These are phyloP conservation scores for Diddensiella santjacobensis DNA, from an alignment of 805 yeast species.

Conservation along the genomic window DNA sequence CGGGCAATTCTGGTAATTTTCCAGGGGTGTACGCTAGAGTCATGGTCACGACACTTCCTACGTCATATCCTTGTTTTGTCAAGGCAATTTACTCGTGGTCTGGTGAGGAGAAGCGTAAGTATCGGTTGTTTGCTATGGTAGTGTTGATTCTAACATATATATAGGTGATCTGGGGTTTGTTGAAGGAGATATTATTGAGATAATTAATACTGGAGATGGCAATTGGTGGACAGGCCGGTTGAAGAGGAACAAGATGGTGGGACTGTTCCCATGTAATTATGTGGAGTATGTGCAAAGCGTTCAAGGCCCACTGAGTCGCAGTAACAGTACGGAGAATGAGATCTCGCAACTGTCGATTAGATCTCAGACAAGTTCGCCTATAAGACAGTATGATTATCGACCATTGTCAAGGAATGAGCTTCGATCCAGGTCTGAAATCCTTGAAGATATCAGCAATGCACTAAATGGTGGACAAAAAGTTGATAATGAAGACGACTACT, in stretches of 20 bases:
- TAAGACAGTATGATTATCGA: not conserved
- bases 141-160: not conserved
- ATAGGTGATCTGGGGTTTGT: conserved; percentile 76
- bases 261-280: conserved; percentile 83
- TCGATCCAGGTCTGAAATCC: conserved; percentile 28
- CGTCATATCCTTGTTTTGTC: conserved; percentile 60
- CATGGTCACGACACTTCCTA: conserved; percentile 24
- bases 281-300: conserved; percentile 45
- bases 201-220: conserved; percentile 75
- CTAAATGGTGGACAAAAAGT: conserved; percentile 19
- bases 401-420: not conserved
- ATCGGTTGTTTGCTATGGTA: not conserved
- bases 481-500: not conserved
- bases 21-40: too few species aligned
- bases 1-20: too few species aligned
- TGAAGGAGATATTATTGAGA: conserved; percentile 90
- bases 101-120: conserved; percentile 70
- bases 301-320: conserved; percentile 4
- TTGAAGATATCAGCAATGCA: conserved; percentile 27
- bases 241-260: conserved; percentile 73
- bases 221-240: conserved; percentile 89
- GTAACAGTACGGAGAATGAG: conserved; percentile 1
- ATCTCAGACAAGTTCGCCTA: not conserved
- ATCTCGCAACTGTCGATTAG: not conserved
- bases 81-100: conserved; percentile 90